Base-by-base conservation (phyloP, 2,329 filamentous ascomycete genomes). In the Ilyonectria mors-panacis region DNA sequence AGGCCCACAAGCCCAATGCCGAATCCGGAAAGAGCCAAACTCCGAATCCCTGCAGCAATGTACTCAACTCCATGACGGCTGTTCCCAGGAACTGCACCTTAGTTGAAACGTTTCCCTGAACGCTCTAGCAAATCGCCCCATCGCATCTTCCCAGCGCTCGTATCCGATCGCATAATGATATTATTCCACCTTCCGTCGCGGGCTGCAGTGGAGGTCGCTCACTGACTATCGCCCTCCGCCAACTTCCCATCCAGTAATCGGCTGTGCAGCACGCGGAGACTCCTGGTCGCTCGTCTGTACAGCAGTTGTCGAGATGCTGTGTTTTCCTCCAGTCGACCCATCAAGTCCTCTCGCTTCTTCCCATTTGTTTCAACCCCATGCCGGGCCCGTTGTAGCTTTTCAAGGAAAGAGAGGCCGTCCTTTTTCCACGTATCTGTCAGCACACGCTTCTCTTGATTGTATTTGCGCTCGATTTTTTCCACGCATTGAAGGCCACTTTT, bases 231-330 rank as follows among this genome's bases (percentile, higher is more conserved):
- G 23, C 59, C 50, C n/a, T 66, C 66, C 44, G 10, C 37, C 30
- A 54, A 1, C 6, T 60, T 45, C 13, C 56, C 64, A 30, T 71
- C 59, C 28, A 70, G 50, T 13, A 77, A 45, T 17, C 55, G 65
- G 9, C 65, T 62, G 9, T 76, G 73, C 7, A 77, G 54, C 23
- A 66, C 69, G 19, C 70, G 70, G n/a, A 78, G 47, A n/a, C 59
- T 72, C 1, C 66, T 67, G 0, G 65, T 73, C 2, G 69, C 75
- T 57, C 58, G 59, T 30, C 69, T 48, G 57, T 73, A 77, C 5
- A 70, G 13, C 28, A 65, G 35, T 15, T 30, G 68, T 9, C 75
- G 75, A 21, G 51, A 51, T 13, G 63, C 60, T 33, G 55, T 8
- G 3, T 56, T 59, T 15, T 73, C 67, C 19, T 71, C 61, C 15